Evolutionary conservation across 176 grass and related monocot genomes (phyloP).

Genomic region (Musa troglodytarum): DNA sequence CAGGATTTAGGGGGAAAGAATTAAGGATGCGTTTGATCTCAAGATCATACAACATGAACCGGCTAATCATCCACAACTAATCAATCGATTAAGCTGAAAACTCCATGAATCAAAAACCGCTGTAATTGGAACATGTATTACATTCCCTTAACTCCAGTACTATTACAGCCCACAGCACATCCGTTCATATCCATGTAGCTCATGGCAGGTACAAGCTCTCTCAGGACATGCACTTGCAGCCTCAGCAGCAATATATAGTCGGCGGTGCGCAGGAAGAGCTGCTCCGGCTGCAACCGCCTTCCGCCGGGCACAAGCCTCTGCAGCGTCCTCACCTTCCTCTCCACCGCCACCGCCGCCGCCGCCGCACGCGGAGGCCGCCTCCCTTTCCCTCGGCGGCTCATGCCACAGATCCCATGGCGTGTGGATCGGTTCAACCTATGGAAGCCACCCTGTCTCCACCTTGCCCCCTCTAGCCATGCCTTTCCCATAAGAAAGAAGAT

Average conservation of each 20-base stretch:
- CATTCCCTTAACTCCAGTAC: too few relatives aligned
- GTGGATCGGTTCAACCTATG: too few relatives aligned
- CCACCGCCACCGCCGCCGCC: conserved; percentile 5
- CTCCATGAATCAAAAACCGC: too few relatives aligned
- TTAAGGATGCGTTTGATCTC: too few relatives aligned
- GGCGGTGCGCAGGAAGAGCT: conserved; percentile 51
- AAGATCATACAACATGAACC: too few relatives aligned
- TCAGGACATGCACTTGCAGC: conserved; percentile 51
- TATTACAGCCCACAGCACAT: too few relatives aligned
- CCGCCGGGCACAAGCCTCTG: conserved; percentile 76
- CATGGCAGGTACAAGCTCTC: conserved; percentile 36
- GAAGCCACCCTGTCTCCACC: too few relatives aligned
- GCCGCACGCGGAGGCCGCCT: neutral
- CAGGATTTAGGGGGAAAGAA: too few relatives aligned
- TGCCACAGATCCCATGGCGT: neutral
- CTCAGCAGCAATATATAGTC: conserved; percentile 66
- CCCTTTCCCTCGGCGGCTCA: conserved; percentile 5
- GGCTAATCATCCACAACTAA: too few relatives aligned
- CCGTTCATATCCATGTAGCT: too few relatives aligned
- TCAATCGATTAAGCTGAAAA: too few relatives aligned
- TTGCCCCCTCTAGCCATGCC: neutral
- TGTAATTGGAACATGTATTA: too few relatives aligned
- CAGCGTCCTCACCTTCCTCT: conserved; percentile 65
- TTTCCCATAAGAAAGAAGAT: neutral
- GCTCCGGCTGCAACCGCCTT: conserved; percentile 33